Base-by-base conservation (phyloP, 2,329 filamentous ascomycete species). In the Cytospora chrysosperma region DNA sequence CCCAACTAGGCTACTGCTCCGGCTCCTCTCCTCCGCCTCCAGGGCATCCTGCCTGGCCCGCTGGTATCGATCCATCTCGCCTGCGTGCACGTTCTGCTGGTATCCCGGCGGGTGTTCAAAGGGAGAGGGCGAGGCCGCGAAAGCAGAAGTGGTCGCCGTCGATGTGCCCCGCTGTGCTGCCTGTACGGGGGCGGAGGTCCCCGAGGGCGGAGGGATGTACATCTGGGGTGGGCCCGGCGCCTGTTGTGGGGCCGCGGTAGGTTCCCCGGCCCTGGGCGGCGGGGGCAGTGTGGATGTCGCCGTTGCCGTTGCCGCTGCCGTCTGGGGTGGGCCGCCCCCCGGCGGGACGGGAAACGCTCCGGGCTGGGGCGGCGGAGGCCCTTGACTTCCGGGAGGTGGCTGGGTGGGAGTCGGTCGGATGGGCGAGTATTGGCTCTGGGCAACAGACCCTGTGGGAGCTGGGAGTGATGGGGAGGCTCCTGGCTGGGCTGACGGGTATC, bases 331-430 rank as follows among this genome's bases (percentile, higher is more conserved):
- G n/a, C 49, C 47, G 24, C 26, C 66, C 59, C 70, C 71, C 27
- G 77, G 69, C 56, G 81, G 74, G 52, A 75, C 71, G 47, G 85
- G 85, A 51, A 79, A 76, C 47, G 84, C 82, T 60, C 84, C 85
- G 43, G 85, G 85, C 68, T 87, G 84, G 32, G 85, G 85, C 66
- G 80, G 75, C 61, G 84, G 80, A 55, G 85, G 85, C 19, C 75
- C 75, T 52, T 73, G 68, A 56, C 68, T 65, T 28, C 69, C 66
- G 24, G 51, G 28, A 55, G 72, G 65, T 52, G 72, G 72, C 65
- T 71, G 73, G 10, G 81, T 82, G 54, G 79, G 78, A 43, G 81
- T 80, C 63, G 80, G 77, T 57, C 75, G 76, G 58, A 74, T 67
- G 28, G 75, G 72, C 62, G 72, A 69, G 67, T 76, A 75, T 57